Conservation (phyloP, 495 filamentous ascomycete species). For the Aspergillus diversus region DNA sequence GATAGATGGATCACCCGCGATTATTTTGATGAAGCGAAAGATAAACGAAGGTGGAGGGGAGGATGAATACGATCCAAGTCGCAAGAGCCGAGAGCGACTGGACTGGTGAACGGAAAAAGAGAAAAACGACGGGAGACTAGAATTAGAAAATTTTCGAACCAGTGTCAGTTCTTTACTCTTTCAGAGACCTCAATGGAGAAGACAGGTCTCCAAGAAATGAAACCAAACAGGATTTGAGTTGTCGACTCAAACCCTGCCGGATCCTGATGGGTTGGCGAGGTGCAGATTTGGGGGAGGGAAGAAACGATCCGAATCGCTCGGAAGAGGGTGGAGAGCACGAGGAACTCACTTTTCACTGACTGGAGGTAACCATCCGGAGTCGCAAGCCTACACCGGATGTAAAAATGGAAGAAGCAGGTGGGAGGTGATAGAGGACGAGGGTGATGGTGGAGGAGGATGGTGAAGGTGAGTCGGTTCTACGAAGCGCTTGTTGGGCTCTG, state of each 20-base stretch:
- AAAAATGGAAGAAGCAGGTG: conserved; percentile 23
- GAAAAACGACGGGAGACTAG: conserved; percentile 36
- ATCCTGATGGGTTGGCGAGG: conserved; percentile 38
- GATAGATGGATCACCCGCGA: conserved; percentile 45
- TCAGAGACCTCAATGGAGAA: conserved; percentile 20
- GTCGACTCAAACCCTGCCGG: conserved; percentile 35
- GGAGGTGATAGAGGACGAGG: conserved; percentile 33
- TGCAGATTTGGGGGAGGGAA: conserved; percentile 24
- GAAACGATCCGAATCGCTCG: conserved; percentile 41
- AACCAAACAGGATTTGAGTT: conserved; percentile 25
- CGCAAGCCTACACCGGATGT: conserved; percentile 34
- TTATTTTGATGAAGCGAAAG: conserved; percentile 34
- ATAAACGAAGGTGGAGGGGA: conserved; percentile 42
- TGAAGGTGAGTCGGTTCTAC: conserved; percentile 35
- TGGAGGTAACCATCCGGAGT: conserved; percentile 32
- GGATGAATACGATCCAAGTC: conserved; percentile 41
- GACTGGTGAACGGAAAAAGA: conserved; percentile 29
- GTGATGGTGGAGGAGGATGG: conserved; percentile 33
- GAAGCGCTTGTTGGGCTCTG: conserved; percentile 47
- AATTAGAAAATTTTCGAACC: conserved; percentile 19
- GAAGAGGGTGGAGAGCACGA: conserved; percentile 45
- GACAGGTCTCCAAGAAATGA: conserved; percentile 22
- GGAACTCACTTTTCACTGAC: conserved; percentile 42
- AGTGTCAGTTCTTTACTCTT: conserved; percentile 37
- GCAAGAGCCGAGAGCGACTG: conserved; percentile 47